Evolutionary conservation across 306 rosid species (phyloP).

Genomic region (Citrullus amarus): DNA sequence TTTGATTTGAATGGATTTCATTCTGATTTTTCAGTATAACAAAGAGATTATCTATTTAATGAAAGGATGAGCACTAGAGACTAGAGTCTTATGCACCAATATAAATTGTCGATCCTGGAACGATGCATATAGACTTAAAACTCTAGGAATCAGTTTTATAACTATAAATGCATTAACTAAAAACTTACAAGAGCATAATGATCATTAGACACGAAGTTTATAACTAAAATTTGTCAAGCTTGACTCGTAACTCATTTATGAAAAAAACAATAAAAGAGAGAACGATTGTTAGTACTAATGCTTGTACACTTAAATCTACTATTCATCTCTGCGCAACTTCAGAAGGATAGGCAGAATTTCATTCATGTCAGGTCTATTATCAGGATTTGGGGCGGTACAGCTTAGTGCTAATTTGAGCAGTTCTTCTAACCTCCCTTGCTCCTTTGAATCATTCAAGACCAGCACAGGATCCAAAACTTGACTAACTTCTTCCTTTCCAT

Average conservation of each 20-base stretch:
- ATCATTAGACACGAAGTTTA: background rate
- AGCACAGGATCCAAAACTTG: constrained; percentile 46
- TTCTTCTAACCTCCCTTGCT: constrained; percentile 26
- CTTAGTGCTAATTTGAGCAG: constrained; percentile 45
- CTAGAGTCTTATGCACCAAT: background rate
- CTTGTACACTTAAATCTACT: background rate
- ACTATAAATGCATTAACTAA: background rate
- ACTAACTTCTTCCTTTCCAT: constrained; percentile 27
- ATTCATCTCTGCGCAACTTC: constrained; percentile 27
- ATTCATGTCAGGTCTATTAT: constrained; percentile 49
- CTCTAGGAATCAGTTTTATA: background rate
- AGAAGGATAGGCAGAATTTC: constrained; percentile 35
- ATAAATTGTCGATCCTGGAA: background rate
- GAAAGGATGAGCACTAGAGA: background rate
- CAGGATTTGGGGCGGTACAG: constrained; percentile 54
- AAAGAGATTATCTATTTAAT: background rate
- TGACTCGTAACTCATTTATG: background rate
- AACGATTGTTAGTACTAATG: no score
- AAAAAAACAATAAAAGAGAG: background rate
- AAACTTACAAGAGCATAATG: background rate
- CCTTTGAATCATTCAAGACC: constrained; percentile 18
- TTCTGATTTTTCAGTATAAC: background rate
- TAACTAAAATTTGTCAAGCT: background rate
- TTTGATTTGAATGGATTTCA: background rate
- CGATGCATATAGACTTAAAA: background rate